Percentiles rank a stretch among this genome's conserved stretches.
Conservation (phyloP, 495 filamentous ascomycete genomes). For the Tricharina praecox region DNA sequence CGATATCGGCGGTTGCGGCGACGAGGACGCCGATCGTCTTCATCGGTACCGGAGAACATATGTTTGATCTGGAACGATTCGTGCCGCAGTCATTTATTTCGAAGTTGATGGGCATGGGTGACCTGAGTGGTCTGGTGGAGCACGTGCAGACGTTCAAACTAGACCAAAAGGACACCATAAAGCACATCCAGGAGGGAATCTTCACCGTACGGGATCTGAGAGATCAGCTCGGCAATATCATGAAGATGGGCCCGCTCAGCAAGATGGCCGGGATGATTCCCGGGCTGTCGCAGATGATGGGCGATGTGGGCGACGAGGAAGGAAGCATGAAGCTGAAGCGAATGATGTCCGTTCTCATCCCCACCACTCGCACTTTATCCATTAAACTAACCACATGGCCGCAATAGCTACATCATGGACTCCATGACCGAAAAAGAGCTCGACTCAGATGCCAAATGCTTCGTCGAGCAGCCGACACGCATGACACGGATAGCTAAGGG, state of each 20-base stretch:
- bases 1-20: slow-evolving; percentile 94
- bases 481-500: slow-evolving; percentile 87
- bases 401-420: slow-evolving; percentile 68
- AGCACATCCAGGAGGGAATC: slow-evolving; percentile 89
- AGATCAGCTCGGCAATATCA: slow-evolving; percentile 90
- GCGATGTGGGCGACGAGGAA: slow-evolving; percentile 92
- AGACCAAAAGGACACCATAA: slow-evolving; percentile 96
- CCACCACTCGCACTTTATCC: background rate
- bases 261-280: slow-evolving; percentile 99
- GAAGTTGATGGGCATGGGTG: slow-evolving; percentile 91
- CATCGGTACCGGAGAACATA: slow-evolving; percentile 91
- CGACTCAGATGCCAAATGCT: slow-evolving; percentile 84
- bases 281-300: slow-evolving; percentile 78
- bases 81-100: slow-evolving; percentile 76
- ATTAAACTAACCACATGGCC: background rate
- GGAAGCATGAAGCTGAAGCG: slow-evolving; percentile 80
- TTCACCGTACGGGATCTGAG: slow-evolving; percentile 91
- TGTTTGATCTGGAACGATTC: slow-evolving; percentile 88
- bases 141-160: slow-evolving; percentile 94
- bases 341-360: slow-evolving; percentile 44
- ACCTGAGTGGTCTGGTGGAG: slow-evolving; percentile 87
- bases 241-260: slow-evolving; percentile 96
- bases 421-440: slow-evolving; percentile 92
- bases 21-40: slow-evolving; percentile 95
- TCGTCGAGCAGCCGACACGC: slow-evolving; percentile 78